A percentile compares a stretch with the other conserved stretches of the same genome.
These are phyloP conservation scores for Scenedesmus sp. DNA, from an alignment of 163 green algal species.

Conservation along the genomic window DNA sequence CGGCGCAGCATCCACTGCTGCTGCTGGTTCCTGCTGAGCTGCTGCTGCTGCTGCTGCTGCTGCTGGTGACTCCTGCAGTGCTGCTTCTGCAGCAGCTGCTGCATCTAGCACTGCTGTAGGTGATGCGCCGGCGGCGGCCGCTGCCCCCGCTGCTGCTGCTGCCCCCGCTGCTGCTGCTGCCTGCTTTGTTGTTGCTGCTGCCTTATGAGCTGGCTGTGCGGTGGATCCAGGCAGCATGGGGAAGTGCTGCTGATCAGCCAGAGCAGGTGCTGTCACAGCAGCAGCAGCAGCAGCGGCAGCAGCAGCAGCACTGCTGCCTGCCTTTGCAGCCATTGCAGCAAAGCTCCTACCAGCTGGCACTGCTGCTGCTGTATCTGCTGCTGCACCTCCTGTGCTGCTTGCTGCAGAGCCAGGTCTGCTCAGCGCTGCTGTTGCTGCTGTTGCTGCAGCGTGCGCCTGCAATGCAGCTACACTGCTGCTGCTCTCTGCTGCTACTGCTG, in stretches of 20 bases:
- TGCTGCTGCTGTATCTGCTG: slow-evolving; percentile 6
- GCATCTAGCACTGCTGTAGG: background rate
- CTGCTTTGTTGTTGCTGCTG: background rate
- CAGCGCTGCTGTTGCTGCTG: slow-evolving; percentile 5
- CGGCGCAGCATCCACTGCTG: background rate
- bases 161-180: background rate
- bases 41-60: background rate
- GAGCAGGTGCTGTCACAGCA: background rate
- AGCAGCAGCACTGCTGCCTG: background rate
- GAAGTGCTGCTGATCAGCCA: background rate
- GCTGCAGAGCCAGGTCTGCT: background rate
- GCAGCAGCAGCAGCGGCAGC: background rate
- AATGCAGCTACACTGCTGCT: background rate
- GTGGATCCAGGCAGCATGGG: background rate
- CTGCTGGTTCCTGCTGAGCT: background rate
- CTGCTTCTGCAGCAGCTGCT: background rate
- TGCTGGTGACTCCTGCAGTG: background rate
- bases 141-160: background rate
- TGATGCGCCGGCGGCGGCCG: background rate
- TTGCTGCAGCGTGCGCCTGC: background rate
- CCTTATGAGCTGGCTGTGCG: background rate
- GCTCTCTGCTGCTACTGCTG: background rate
- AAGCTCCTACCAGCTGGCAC: slow-evolving; percentile 14
- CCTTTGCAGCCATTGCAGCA: slow-evolving; percentile 8
- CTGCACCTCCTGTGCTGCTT: background rate